Conservation (phyloP, 2,329 filamentous ascomycete genomes). For the Penicillium polonicum region DNA sequence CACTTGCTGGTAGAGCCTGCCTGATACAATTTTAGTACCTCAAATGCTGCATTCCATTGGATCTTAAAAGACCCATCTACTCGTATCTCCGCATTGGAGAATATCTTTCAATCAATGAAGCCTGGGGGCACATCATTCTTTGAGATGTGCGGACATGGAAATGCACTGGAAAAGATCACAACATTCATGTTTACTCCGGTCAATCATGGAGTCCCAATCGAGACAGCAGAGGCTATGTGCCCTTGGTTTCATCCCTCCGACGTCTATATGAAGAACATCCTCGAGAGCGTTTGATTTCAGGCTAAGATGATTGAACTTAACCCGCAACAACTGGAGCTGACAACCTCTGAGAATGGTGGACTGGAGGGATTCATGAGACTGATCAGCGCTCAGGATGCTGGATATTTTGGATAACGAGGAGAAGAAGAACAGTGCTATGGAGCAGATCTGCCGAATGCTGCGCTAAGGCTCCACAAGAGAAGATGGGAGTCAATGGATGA, state of each 20-base stretch:
- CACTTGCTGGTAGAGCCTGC: not conserved
- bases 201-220: slow-evolving; percentile 6
- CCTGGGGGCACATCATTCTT: slow-evolving; percentile 6
- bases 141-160: slow-evolving; percentile 11
- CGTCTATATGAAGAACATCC: slow-evolving; percentile 1
- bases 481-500: slow-evolving; percentile 5
- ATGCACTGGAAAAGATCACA: slow-evolving; percentile 7
- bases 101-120: slow-evolving; percentile 10
- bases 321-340: not conserved
- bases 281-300: slow-evolving; percentile 1
- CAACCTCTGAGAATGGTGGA: not conserved
- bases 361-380: slow-evolving; percentile 3
- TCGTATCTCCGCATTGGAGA: not conserved
- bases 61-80: slow-evolving; percentile 5
- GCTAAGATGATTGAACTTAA: not conserved
- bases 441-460: slow-evolving; percentile 2
- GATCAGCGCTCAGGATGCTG: not conserved
- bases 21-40: not conserved
- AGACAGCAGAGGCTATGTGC: not conserved
- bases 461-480: slow-evolving; percentile 1
- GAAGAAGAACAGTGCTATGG: not conserved
- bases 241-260: slow-evolving; percentile 7
- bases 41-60: slow-evolving; percentile 13
- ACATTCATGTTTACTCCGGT: slow-evolving; percentile 6
- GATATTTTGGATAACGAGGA: slow-evolving; percentile 6